Evolutionary conservation across 1,284 basidiomycete genomes (phyloP), one percentile per base, ranked within the genome.

Genomic region (Meira nashicola): DNA sequence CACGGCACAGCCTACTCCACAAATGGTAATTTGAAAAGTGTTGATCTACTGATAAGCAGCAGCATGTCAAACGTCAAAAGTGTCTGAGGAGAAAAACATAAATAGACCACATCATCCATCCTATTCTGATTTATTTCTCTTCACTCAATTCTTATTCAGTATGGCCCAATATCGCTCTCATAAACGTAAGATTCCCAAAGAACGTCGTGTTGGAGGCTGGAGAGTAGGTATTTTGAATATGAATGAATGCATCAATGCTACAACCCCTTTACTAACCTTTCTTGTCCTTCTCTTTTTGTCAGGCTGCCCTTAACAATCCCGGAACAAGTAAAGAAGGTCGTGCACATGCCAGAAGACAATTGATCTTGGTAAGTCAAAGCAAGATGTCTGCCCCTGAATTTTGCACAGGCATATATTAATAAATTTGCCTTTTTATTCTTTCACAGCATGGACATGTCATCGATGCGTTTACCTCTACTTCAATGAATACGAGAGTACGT

Each of bases 271-370:
- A 7, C 7, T 55, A 53, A 52, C 28, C 6, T n/a, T n/a, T 25
- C 21, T 10, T 48, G 2, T 48, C 23, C 8, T 33, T 3, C 38
- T 48, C 40, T 7, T 47, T n/a, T n/a, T n/a, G n/a, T n/a, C n/a
- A 69, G 67, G 48, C 67, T 15, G 66, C 67, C 1, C 66, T 70
- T 46, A 70, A 70, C 57, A 70, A 70, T 33, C 67, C 67, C 15
- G 53, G 60, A 10, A 70, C 67, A 0, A 58, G 59, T 1, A 65
- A 55, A 39, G 67, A 68, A 43, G 67, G 58, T 19, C 39, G 67
- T 21, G 43, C 56, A 3, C 62, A 68, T 44, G 68, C 68, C 0
- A 52, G 67, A 21, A 70, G 65, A 51, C 63, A 68, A 54, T 46
- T 70, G n/a, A 59, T 70, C 41, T 54, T 49, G 54, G 66, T 69